A percentile compares a stretch with the other conserved stretches of the same genome.
These are phyloP conservation scores for Rhytidiadelphus loreus DNA, from an alignment of 225 moss, liverwort and hornwort species.

Conservation along the genomic window DNA sequence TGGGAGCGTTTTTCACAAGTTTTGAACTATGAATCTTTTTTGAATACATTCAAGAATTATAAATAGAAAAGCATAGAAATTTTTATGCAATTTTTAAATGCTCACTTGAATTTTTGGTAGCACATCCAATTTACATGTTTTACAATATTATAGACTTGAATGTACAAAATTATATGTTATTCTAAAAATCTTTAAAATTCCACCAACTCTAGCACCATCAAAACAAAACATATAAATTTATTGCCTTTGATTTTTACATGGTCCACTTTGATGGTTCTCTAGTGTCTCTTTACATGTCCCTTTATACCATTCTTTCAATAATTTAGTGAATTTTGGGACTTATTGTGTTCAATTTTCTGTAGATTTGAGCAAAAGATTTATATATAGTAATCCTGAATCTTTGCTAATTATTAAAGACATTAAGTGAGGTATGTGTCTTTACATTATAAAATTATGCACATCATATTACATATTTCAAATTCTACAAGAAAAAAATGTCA, in stretches of 20 bases:
- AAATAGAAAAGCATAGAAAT: neutral
- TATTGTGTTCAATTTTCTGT: neutral
- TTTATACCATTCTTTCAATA: neutral
- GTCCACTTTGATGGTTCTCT: neutral
- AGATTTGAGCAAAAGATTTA: neutral
- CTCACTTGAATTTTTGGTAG: neutral
- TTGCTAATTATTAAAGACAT: neutral
- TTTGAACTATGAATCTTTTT: neutral
- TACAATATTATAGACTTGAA: neutral
- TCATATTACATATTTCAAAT: neutral
- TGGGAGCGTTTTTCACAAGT: neutral
- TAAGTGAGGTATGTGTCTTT: neutral
- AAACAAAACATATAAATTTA: neutral
- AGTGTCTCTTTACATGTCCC: accelerated
- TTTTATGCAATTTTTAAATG: neutral
- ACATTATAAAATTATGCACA: too few species aligned
- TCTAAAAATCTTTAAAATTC: neutral
- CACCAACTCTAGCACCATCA: neutral
- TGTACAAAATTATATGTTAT: neutral
- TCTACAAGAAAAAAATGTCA: neutral
- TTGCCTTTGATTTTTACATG: neutral
- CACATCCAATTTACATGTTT: neutral
- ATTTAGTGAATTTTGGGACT: neutral
- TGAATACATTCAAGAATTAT: neutral
- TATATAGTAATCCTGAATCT: neutral